A percentile compares a stretch with the other conserved stretches of the same genome.
phyloP scores from a whole-genome alignment of 371 early-diverging fungal species.

The Choanephora cucurbitarum region DNA sequence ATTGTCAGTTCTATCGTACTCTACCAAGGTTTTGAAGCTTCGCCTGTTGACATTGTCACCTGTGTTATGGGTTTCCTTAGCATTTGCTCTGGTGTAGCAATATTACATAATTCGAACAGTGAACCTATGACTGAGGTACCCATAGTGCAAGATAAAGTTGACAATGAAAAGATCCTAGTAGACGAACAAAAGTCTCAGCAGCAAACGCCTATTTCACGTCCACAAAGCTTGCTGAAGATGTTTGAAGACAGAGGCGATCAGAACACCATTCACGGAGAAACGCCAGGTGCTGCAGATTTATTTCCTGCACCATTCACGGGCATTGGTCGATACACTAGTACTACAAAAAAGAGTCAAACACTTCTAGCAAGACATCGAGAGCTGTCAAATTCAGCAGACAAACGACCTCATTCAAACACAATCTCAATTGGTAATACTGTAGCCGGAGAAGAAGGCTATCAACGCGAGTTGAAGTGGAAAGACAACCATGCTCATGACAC shows the following conservation, averaged over 20 bases:
- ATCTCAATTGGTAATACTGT: conserved; percentile 28
- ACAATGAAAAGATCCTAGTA: conserved; percentile 9
- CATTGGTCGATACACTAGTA: conserved; percentile 34
- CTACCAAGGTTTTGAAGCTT: conserved; percentile 85
- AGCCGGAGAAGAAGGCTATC: conserved; percentile 23
- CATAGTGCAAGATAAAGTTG: conserved; percentile 1
- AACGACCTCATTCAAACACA: conserved; percentile 20
- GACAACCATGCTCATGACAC: conserved; percentile 9
- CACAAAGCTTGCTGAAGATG: conserved; percentile 29
- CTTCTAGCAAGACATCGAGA: conserved; percentile 10
- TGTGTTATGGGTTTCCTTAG: conserved; percentile 89
- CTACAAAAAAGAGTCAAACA: conserved; percentile 25
- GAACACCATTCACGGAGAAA: conserved; percentile 15
- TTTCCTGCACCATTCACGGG: conserved; percentile 40
- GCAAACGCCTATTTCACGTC: conserved; percentile 2
- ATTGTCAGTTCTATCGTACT: conserved; percentile 87
- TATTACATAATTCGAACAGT: conserved; percentile 44
- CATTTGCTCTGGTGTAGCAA: conserved; percentile 66
- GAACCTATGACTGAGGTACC: conserved; percentile 7
- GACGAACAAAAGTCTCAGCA: conserved; percentile 4
- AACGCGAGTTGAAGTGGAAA: conserved; percentile 21
- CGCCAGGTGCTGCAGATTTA: conserved; percentile 35
- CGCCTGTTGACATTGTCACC: conserved; percentile 75
- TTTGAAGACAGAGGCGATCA: conserved; percentile 21
- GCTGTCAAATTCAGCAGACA: not conserved